A percentile compares a stretch with the other conserved stretches of the same genome.
Conservation (phyloP, 257 asterid genomes). For the Salvia miltiorrhiza region DNA sequence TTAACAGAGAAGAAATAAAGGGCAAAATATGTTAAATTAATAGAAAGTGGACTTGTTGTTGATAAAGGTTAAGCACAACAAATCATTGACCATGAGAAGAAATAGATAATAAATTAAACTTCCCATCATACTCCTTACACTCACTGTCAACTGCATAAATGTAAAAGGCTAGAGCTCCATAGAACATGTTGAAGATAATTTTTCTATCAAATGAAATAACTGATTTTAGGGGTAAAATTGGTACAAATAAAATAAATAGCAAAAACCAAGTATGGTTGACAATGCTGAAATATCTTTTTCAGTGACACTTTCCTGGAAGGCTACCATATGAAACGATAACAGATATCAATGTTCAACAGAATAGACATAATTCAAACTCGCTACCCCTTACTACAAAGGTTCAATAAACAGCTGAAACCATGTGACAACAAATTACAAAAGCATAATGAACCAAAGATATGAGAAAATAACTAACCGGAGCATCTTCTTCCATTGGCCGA, state of each 20-base stretch:
- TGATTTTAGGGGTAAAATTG: neutral
- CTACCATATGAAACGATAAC: neutral
- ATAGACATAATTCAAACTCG: neutral
- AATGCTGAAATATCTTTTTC: too few relatives aligned
- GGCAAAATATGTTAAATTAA: neutral
- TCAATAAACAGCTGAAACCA: neutral
- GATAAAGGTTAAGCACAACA: neutral
- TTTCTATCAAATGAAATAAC: neutral
- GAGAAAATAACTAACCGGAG: conserved; percentile 46
- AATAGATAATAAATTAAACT: neutral
- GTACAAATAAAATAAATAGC: neutral
- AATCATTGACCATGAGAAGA: neutral
- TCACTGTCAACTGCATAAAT: neutral
- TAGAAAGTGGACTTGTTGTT: neutral
- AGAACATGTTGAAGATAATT: neutral
- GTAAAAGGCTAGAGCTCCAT: neutral
- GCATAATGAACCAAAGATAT: neutral
- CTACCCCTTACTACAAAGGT: neutral
- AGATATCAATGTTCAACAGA: neutral
- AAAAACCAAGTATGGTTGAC: neutral
- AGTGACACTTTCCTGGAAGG: neutral
- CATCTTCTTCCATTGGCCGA: conserved; percentile 73
- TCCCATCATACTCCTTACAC: neutral
- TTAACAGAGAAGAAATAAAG: neutral
- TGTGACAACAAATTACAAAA: neutral